Evolutionary conservation across 139 green algal species (phyloP).

Genomic region (Haematococcus lacustris): DNA sequence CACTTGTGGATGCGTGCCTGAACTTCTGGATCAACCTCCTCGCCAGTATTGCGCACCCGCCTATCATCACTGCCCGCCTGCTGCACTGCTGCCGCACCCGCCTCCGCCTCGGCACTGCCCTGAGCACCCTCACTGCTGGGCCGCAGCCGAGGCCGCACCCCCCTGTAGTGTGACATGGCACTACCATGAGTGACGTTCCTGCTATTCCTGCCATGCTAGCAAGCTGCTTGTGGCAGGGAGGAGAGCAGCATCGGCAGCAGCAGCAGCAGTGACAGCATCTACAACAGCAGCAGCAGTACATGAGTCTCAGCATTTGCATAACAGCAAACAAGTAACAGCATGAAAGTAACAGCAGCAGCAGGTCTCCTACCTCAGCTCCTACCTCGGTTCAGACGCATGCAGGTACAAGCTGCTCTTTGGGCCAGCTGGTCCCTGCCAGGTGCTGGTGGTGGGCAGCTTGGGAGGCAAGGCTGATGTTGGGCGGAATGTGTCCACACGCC

Average conservation of each 20-base stretch:
- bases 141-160: neutral
- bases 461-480: neutral
- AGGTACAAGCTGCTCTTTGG: neutral
- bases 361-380: too few relatives aligned
- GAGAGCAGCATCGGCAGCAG: too few relatives aligned
- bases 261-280: too few relatives aligned
- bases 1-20: conserved; percentile 6
- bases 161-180: neutral
- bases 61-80: neutral
- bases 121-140: neutral
- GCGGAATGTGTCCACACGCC: neutral
- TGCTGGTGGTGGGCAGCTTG: neutral
- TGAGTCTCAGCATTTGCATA: too few relatives aligned
- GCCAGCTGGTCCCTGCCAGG: neutral
- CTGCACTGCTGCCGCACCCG: neutral
- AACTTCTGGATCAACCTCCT: conserved; percentile 2
- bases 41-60: neutral
- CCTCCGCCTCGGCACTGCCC: neutral
- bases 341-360: too few relatives aligned
- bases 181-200: neutral
- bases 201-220: neutral
- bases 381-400: conserved; percentile 8
- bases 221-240: neutral
- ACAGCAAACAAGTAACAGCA: too few relatives aligned
- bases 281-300: too few relatives aligned